Percentiles rank a stretch among this genome's conserved stretches.
Conservation (phyloP, 768 basidiomycete genomes). For the Phallus indusiatus region DNA sequence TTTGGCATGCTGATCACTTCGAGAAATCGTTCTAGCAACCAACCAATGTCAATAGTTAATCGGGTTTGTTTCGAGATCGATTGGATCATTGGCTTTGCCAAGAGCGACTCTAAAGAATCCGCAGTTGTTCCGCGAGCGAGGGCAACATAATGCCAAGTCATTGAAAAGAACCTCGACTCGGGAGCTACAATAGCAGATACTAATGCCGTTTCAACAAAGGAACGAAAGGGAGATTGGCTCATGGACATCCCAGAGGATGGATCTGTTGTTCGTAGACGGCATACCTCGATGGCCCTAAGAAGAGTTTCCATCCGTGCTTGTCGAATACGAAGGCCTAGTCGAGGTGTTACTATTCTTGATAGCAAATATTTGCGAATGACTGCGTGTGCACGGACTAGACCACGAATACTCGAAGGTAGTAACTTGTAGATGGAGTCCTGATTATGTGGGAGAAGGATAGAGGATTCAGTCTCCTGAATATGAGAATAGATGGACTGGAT, state of each 20-base stretch:
- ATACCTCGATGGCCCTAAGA: conserved; percentile 64
- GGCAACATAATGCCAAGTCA: conserved; percentile 74
- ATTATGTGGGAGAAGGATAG: conserved; percentile 55
- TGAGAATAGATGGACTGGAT: conserved; percentile 73
- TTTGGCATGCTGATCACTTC: conserved; percentile 73
- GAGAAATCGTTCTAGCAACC: conserved; percentile 73
- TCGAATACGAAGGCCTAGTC: conserved; percentile 51
- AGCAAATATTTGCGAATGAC: conserved; percentile 76
- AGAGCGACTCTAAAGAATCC: conserved; percentile 50
- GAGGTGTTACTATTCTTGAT: conserved; percentile 54
- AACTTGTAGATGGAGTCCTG: conserved; percentile 67
- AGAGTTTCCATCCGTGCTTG: conserved; percentile 67
- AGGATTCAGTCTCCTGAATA: conserved; percentile 63
- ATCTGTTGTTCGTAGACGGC: conserved; percentile 51
- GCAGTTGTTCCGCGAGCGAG: conserved; percentile 47
- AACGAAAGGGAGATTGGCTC: conserved; percentile 61
- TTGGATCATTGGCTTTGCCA: conserved; percentile 42
- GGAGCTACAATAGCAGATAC: conserved; percentile 69
- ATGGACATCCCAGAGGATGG: conserved; percentile 26
- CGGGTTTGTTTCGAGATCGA: conserved; percentile 36
- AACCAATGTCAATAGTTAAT: conserved; percentile 68
- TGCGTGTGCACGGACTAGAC: conserved; percentile 65
- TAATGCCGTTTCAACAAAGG: conserved; percentile 71
- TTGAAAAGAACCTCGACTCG: conserved; percentile 67
- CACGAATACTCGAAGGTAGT: conserved; percentile 65